phyloP scores from a whole-genome alignment of 2,329 filamentous ascomycete species.

The Colletotrichum lindemuthianum region DNA sequence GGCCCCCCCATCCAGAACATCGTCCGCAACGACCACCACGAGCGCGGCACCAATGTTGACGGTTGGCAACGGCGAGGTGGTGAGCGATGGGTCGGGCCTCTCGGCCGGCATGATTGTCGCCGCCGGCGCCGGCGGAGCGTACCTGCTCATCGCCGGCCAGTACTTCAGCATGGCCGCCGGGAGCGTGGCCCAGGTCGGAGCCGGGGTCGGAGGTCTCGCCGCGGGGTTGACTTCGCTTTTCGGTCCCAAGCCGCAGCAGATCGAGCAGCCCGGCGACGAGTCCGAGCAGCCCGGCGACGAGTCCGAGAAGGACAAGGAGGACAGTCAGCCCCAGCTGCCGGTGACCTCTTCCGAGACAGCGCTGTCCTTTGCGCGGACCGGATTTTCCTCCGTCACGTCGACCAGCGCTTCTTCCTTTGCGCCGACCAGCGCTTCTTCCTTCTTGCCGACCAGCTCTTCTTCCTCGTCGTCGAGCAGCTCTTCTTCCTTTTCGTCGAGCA shows the following conservation, averaged over 20 bases:
- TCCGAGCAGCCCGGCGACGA: not conserved
- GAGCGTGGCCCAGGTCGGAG: not conserved
- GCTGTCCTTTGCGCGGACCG: too few species aligned
- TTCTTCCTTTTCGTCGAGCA: not conserved
- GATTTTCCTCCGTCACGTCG: too few species aligned
- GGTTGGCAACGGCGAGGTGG: not conserved
- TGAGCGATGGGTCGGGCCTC: not conserved
- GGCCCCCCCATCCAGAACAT: not conserved
- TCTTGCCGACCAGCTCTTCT: not conserved
- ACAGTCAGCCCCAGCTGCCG: not conserved
- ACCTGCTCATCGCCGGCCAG: not conserved
- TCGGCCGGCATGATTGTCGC: not conserved
- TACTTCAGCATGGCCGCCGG: slow-evolving; percentile 7
- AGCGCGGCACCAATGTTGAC: not conserved
- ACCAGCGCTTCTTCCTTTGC: not conserved
- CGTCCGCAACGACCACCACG: not conserved
- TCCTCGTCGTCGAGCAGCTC: not conserved
- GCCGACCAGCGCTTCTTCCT: not conserved
- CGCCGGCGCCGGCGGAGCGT: not conserved
- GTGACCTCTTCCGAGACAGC: too few species aligned
- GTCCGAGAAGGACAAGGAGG: too few species aligned
- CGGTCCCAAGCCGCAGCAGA: slow-evolving; percentile 6
- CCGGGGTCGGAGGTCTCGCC: not conserved
- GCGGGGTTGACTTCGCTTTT: not conserved
- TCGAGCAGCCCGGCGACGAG: not conserved